Evolutionary conservation across 805 yeast species (phyloP).

Genomic region (Candida schatavii): DNA sequence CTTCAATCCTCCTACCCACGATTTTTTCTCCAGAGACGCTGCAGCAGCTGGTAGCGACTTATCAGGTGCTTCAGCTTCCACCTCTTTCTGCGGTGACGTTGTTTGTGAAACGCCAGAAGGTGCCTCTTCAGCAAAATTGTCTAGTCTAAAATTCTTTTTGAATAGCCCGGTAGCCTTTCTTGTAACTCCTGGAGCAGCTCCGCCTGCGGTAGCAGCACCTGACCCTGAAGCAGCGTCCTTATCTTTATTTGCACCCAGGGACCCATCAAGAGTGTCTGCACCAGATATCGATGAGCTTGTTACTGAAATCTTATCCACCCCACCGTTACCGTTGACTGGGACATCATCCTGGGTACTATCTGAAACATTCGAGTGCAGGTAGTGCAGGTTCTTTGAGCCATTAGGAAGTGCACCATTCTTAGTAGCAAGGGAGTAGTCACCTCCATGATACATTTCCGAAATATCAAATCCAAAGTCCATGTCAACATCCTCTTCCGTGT

Average conservation of each 20-base stretch:
- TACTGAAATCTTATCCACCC: constrained; percentile 6
- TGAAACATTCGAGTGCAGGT: neutral
- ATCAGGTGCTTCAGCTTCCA: constrained; percentile 12
- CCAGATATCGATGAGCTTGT: constrained; percentile 7
- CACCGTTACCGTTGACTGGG: constrained; percentile 4
- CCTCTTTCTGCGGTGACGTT: constrained; percentile 12
- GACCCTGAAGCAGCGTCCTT: neutral
- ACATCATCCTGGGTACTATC: constrained; percentile 2
- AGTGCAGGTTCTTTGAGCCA: constrained; percentile 6
- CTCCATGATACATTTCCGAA: constrained; percentile 30
- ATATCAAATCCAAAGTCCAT: constrained; percentile 35
- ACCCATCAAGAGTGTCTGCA: constrained; percentile 7
- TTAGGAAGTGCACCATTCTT: constrained; percentile 1
- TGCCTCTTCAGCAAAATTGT: constrained; percentile 5
- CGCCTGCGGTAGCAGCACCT: constrained; percentile 4
- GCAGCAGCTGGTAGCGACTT: constrained; percentile 2
- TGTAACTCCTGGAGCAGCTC: neutral
- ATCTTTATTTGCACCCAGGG: neutral
- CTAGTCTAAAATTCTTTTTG: constrained; percentile 6
- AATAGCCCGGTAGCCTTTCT: constrained; percentile 1
- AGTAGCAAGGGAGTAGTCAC: constrained; percentile 22
- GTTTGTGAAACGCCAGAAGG: constrained; percentile 8
- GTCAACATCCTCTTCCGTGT: constrained; percentile 26
- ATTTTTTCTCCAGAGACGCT: constrained; percentile 30
- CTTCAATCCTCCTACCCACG: constrained; percentile 30